Conservation (phyloP, 495 filamentous ascomycete genomes). For the Aspergillus avenaceus region DNA sequence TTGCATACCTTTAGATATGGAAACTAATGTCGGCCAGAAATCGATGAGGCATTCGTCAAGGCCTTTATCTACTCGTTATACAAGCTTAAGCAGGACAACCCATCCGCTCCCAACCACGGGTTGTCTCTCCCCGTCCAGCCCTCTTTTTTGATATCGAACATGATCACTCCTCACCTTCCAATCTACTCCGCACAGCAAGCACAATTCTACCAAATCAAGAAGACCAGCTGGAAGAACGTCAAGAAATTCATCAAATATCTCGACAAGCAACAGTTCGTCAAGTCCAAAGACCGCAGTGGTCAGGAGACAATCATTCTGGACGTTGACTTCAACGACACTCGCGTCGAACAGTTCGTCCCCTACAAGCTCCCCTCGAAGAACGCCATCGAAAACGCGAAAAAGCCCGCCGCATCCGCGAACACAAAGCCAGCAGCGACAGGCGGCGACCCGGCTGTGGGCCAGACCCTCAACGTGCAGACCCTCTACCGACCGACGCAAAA, state of each 20-base stretch:
- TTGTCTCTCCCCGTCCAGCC: slow-evolving; percentile 61
- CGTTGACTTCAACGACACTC: slow-evolving; percentile 59
- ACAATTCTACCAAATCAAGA: slow-evolving; percentile 65
- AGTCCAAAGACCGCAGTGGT: slow-evolving; percentile 62
- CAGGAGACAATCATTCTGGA: slow-evolving; percentile 64
- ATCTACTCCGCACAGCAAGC: slow-evolving; percentile 51
- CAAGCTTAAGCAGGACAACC: slow-evolving; percentile 49
- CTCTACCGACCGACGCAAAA: slow-evolving; percentile 55
- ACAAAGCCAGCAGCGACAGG: slow-evolving; percentile 38
- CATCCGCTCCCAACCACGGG: slow-evolving; percentile 42
- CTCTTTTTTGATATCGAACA: slow-evolving; percentile 60
- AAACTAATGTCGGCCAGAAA: slow-evolving; percentile 45
- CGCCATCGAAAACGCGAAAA: slow-evolving; percentile 29
- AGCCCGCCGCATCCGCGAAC: slow-evolving; percentile 27
- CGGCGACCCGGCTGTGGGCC: slow-evolving; percentile 51
- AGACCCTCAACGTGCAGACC: slow-evolving; percentile 50
- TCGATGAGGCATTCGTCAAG: slow-evolving; percentile 64
- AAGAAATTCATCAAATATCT: slow-evolving; percentile 71
- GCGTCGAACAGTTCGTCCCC: slow-evolving; percentile 53
- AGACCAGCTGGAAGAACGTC: slow-evolving; percentile 70
- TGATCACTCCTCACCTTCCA: slow-evolving; percentile 66
- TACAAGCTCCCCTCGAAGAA: slow-evolving; percentile 55
- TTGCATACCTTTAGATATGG: neutral
- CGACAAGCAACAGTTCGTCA: slow-evolving; percentile 60
- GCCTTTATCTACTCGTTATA: slow-evolving; percentile 64